Base-by-base conservation (phyloP, 2,329 filamentous ascomycete species). In the Penicillium janthinellum region DNA sequence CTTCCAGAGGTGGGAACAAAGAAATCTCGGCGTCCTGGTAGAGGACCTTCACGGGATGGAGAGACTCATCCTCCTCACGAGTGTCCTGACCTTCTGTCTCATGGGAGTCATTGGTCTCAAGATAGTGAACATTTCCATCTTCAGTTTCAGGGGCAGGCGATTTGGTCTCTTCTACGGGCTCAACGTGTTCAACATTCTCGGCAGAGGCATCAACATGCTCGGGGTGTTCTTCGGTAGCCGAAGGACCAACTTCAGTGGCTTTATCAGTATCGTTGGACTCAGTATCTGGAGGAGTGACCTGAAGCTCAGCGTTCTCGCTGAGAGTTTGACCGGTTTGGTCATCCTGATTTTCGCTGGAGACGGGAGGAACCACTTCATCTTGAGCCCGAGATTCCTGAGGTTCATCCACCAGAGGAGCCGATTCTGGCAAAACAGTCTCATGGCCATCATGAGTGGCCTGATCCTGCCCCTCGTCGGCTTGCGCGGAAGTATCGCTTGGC, bases 21-120 rank as follows among this genome's bases (percentile, higher is more conserved):
- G 81, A 83, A 62, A 87, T 85, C 56, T 85, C 81, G 52, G 77
- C 78, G 14, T 80, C 81, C 60, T 82, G 79, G 67, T 86, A 88
- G n/a, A 80, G 69, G 17, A 88, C 78, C 42, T 80, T 79, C 17
- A 86, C 79, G 49, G 82, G 78, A 70, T 84, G 74, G 14, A 79
- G 56, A 37, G 65, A 42, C 28, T 63, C 54, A 10, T 60, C 53
- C 17, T 60, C 53, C 20, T 57, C 56, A 34, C 50, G 15, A 17
- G 25, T 42, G 15, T 20, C 41, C 22, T 62, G 57, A 6, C 58
- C 49, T 17, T 63, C 55, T 7, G 12, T 39, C 37, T 66, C 64
- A 38, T 47, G 49, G 8, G 17, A n/a, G 42, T 35, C 28, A 56
- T 58, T 53, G 8, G 41, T 28, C 17, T 64, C 61, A n/a, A 54